A percentile compares a stretch with the other conserved stretches of the same genome.
Evolutionary conservation across 768 basidiomycete genomes (phyloP).

Genomic region (Dioszegia crocea): DNA sequence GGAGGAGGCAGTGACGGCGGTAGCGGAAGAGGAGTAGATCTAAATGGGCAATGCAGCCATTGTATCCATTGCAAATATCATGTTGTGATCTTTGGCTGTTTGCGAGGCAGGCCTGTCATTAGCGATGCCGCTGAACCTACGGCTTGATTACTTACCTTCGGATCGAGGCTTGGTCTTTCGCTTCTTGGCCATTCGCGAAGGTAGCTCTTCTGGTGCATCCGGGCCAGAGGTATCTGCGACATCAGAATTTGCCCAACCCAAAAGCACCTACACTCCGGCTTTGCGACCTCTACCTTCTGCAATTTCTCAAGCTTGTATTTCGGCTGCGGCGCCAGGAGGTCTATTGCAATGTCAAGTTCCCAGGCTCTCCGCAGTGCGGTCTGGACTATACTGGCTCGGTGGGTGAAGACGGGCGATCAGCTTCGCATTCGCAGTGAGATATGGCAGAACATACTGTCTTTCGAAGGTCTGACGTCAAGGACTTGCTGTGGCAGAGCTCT

Average conservation of each 20-base stretch:
- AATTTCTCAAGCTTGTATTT: neutral
- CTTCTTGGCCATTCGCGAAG: no score
- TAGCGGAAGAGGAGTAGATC: neutral
- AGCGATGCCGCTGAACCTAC: no score
- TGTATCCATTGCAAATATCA: no score
- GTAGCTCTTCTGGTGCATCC: no score
- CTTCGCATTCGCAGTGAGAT: neutral
- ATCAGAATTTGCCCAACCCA: no score
- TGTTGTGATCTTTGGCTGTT: no score
- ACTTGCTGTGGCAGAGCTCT: neutral
- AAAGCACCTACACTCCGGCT: neutral
- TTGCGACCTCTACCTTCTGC: no score
- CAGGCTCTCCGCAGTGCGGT: neutral
- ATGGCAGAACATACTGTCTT: neutral
- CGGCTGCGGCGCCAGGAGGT: neutral
- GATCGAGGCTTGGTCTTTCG: no score
- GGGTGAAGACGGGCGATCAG: neutral
- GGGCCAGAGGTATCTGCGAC: no score
- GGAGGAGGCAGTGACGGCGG: neutral
- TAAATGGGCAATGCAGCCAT: no score
- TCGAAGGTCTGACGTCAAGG: neutral
- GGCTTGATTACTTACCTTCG: no score
- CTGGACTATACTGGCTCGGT: neutral
- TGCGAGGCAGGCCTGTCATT: no score
- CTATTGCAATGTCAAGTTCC: neutral